These are phyloP conservation scores for Flammula alnicola DNA, from an alignment of 1,284 basidiomycete species.

Conservation along the genomic window DNA sequence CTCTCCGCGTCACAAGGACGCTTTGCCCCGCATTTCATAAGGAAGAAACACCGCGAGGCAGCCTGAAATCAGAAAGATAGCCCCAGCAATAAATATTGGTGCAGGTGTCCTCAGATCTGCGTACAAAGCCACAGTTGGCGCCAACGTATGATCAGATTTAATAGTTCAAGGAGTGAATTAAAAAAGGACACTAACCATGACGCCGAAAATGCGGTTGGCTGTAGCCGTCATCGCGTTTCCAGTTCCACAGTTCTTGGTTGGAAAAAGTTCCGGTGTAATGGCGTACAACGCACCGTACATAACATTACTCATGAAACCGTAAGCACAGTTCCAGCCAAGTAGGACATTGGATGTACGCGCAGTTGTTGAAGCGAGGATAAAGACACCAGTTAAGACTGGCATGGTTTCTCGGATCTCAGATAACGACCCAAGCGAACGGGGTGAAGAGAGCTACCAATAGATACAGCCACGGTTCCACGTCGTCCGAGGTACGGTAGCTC, in stretches of 20 bases:
- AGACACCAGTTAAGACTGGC: conserved; percentile 69
- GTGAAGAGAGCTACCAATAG: conserved; percentile 49
- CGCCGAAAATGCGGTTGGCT: conserved; percentile 63
- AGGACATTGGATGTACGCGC: conserved; percentile 68
- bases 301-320: conserved; percentile 68
- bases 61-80: conserved; percentile 69
- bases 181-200: conserved; percentile 54
- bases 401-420: conserved; percentile 1
- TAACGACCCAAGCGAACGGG: not conserved
- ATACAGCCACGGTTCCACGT: conserved; percentile 62
- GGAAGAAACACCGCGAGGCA: conserved; percentile 73
- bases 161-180: conserved; percentile 3
- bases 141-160: conserved; percentile 35
- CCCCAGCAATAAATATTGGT: conserved; percentile 80
- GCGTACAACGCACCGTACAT: conserved; percentile 84
- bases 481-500: conserved; percentile 66
- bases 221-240: conserved; percentile 62
- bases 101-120: conserved; percentile 67
- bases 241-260: conserved; percentile 71
- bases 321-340: conserved; percentile 71
- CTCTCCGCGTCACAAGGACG: too few relatives aligned
- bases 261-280: conserved; percentile 73
- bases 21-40: conserved; percentile 47
- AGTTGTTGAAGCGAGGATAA: conserved; percentile 74
- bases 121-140: conserved; percentile 76